Conservation (phyloP, 768 basidiomycete genomes). For the Cantharellus cinnabarinus region DNA sequence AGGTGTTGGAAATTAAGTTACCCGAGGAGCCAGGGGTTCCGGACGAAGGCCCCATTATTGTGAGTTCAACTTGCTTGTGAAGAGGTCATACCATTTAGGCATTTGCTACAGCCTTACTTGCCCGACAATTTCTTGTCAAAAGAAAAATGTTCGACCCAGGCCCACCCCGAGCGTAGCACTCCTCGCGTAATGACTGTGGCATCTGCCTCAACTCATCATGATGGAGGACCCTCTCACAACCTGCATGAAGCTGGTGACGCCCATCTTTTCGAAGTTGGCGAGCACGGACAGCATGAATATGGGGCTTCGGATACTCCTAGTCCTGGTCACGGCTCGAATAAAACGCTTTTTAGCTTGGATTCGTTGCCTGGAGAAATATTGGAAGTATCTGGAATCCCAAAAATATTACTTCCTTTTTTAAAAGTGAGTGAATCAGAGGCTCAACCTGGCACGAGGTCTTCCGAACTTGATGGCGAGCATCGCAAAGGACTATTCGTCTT, state of each 20-base stretch:
- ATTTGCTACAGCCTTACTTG: constrained; percentile 28
- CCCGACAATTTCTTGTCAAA: constrained; percentile 31
- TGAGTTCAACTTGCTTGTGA: constrained; percentile 1
- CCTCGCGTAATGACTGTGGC: constrained; percentile 19
- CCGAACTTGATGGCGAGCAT: constrained; percentile 18
- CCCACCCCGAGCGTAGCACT: constrained; percentile 11
- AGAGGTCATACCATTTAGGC: neutral
- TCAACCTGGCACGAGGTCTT: neutral
- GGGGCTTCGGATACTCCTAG: neutral
- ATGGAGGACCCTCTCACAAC: constrained; percentile 28
- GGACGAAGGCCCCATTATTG: constrained; percentile 11
- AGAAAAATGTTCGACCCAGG: neutral
- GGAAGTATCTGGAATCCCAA: constrained; percentile 8
- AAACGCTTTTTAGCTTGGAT: constrained; percentile 5
- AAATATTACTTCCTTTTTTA: constrained; percentile 9
- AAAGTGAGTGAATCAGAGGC: constrained; percentile 9
- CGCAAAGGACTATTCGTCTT: constrained; percentile 28
- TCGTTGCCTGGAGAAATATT: constrained; percentile 18
- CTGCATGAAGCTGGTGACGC: constrained; percentile 15
- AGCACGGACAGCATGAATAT: neutral
- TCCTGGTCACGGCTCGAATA: constrained; percentile 3
- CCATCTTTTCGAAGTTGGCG: constrained; percentile 9
- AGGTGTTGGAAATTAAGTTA: constrained; percentile 3
- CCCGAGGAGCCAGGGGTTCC: constrained; percentile 6
- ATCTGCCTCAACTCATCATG: constrained; percentile 26